Base-by-base conservation (phyloP, 805 yeast genomes). In the Candida tallmaniae region DNA sequence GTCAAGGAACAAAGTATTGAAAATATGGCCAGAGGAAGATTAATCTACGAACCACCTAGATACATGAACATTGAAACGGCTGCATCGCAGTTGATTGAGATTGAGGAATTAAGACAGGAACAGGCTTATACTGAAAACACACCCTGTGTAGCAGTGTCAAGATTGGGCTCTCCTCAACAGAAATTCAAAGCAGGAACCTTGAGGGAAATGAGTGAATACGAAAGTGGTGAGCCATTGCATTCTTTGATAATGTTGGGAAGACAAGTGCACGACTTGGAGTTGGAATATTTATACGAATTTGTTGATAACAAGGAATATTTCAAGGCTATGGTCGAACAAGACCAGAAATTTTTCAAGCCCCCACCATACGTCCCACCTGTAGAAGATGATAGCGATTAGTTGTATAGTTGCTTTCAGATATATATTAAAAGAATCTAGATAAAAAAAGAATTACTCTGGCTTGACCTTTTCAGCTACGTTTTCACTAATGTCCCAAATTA, bases 1-100 rank as follows among this genome's bases (percentile, higher is more conserved):
- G 98, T 90, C 29, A 93, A 93, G 60, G 98, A 90, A 58, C 98
- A 93, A 61, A 86, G 94, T 54, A 74, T 88, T 42, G 95, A 89
- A 52, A 90, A 89, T 56, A 76, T 90, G 79, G 94, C 95, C 30
- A 75, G 95, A 41, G 97, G 97, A 2, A 76, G 93, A 58, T 65
- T 82, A 31, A 85, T 90, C 23, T 90, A 86, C 56, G 98, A 90
- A 59, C 97, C 97, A 23, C 98, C 98, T 32, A 74, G 98, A 56
- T 90, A 88, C 63, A 90, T 90, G 98, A 75, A 79, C 42, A 88
- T 93, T 44, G 76, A 81, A 34, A 86, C 94, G 31, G 95, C 96
- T 40, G 89, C 95, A 25, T 71, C 74, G 39, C 97, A 90, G 59
- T 65, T 90, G 47, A 61, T 90, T 34, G 97, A 93, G 58, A 75